These are phyloP conservation scores for Singerocomus rubriflavus DNA, from an alignment of 1,284 basidiomycete genomes.

Conservation along the genomic window DNA sequence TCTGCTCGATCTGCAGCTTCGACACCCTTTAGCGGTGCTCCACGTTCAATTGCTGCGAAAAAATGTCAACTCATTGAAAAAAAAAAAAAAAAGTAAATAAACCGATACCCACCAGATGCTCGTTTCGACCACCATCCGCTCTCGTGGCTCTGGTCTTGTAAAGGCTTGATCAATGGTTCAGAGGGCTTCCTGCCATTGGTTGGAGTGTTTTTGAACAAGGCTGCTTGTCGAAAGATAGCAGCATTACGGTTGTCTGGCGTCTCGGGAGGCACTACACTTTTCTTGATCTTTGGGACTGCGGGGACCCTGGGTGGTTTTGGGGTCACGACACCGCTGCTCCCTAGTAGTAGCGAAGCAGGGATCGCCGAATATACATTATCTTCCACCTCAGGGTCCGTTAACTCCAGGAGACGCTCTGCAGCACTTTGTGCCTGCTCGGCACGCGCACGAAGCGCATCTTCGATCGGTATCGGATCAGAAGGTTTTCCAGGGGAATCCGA, in stretches of 20 bases:
- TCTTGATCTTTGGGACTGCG: slow-evolving; percentile 26
- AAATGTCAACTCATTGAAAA: slow-evolving; percentile 13
- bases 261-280: slow-evolving; percentile 38
- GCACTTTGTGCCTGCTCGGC: slow-evolving; percentile 89
- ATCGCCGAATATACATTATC: slow-evolving; percentile 48
- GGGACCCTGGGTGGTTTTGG: slow-evolving; percentile 35
- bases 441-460: slow-evolving; percentile 79
- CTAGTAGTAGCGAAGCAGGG: slow-evolving; percentile 53
- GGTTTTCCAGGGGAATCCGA: slow-evolving; percentile 51
- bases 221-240: slow-evolving; percentile 65
- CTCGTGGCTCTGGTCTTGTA: slow-evolving; percentile 58
- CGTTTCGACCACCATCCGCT: slow-evolving; percentile 78
- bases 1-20: slow-evolving; percentile 39
- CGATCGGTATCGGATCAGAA: slow-evolving; percentile 48
- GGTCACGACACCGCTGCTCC: slow-evolving; percentile 38
- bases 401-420: slow-evolving; percentile 75
- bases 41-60: slow-evolving; percentile 48
- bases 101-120: slow-evolving; percentile 46
- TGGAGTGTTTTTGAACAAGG: slow-evolving; percentile 77
- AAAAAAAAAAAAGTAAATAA: slow-evolving; percentile 1
- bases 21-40: slow-evolving; percentile 39
- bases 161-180: slow-evolving; percentile 59
- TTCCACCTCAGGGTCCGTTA: slow-evolving; percentile 73
- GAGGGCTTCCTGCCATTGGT: slow-evolving; percentile 45
- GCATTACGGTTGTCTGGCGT: slow-evolving; percentile 63